Evolutionary conservation across 1,284 basidiomycete species (phyloP).

Genomic region (Malassezia caprae): DNA sequence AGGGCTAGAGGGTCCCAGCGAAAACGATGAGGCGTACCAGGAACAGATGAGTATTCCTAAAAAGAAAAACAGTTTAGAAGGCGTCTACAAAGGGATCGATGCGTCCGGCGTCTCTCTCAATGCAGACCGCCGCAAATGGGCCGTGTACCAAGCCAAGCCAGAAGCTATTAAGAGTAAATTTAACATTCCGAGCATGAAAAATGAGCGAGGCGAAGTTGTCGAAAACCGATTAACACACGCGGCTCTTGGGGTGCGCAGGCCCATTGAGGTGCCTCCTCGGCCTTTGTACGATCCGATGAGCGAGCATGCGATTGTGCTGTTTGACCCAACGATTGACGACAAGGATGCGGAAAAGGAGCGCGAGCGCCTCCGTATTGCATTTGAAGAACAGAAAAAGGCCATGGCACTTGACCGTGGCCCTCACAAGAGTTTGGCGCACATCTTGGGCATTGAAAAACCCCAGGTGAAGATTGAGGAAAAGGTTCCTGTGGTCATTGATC

Average conservation of each 20-base stretch:
- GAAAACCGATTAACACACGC: slow-evolving; percentile 60
- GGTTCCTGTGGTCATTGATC: slow-evolving; percentile 95
- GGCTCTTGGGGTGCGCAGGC: slow-evolving; percentile 76
- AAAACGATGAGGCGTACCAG: slow-evolving; percentile 16
- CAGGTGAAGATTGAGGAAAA: slow-evolving; percentile 54
- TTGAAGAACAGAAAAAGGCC: slow-evolving; percentile 15
- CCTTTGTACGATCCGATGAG: slow-evolving; percentile 93
- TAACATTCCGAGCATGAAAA: slow-evolving; percentile 75
- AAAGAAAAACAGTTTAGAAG: slow-evolving; percentile 32
- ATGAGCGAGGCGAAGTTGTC: slow-evolving; percentile 63
- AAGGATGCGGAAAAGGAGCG: slow-evolving; percentile 33
- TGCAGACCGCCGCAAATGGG: slow-evolving; percentile 37
- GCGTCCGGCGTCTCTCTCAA: slow-evolving; percentile 41
- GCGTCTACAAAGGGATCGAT: slow-evolving; percentile 43
- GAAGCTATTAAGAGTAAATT: slow-evolving; percentile 53
- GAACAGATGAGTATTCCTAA: slow-evolving; percentile 8
- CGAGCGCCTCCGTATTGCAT: slow-evolving; percentile 15
- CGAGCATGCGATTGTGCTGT: slow-evolving; percentile 92
- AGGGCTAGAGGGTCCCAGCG: slow-evolving; percentile 29
- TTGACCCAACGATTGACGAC: slow-evolving; percentile 86
- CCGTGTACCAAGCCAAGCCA: slow-evolving; percentile 32
- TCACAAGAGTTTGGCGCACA: slow-evolving; percentile 76
- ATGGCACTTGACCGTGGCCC: slow-evolving; percentile 53
- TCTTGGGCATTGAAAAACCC: slow-evolving; percentile 58
- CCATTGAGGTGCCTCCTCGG: slow-evolving; percentile 71